Conservation (phyloP, 2,329 filamentous ascomycete species). For the Diplodia seriata region DNA sequence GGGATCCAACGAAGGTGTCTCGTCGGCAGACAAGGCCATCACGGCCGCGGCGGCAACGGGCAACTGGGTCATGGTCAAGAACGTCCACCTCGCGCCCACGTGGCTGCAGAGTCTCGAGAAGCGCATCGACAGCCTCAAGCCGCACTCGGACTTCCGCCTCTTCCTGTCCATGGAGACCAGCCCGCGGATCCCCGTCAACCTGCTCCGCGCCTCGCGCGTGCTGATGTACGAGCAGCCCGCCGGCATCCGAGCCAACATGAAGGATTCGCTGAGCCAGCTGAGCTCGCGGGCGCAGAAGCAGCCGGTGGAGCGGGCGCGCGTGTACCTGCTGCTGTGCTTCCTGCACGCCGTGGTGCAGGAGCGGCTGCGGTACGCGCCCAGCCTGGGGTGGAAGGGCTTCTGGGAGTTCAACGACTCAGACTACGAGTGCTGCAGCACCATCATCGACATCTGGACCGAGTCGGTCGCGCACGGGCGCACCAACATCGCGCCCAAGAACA, state of each 20-base stretch:
- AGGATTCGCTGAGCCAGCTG: constrained; percentile 88
- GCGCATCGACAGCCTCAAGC: constrained; percentile 92
- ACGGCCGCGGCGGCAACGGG: constrained; percentile 89
- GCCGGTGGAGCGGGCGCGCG: constrained; percentile 86
- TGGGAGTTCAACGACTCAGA: constrained; percentile 99
- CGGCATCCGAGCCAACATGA: constrained; percentile 97
- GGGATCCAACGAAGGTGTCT: constrained; percentile 94
- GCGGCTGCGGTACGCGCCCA: constrained; percentile 90
- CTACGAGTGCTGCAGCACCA: constrained; percentile 96
- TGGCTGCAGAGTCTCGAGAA: constrained; percentile 99
- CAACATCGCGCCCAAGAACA: constrained; percentile 90
- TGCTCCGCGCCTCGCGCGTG: constrained; percentile 90
- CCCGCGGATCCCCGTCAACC: constrained; percentile 93
- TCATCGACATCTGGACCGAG: constrained; percentile 95
- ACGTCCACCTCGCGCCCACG: constrained; percentile 92
- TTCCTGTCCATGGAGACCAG: constrained; percentile 99
- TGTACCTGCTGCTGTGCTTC: constrained; percentile 93
- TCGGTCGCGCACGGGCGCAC: constrained; percentile 80
- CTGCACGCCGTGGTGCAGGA: constrained; percentile 96
- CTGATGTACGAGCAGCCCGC: constrained; percentile 98
- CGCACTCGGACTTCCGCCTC: constrained; percentile 88
- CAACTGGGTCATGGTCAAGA: constrained; percentile 98
- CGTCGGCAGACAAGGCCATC: constrained; percentile 94
- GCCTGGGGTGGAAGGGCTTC: constrained; percentile 95
- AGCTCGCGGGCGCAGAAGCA: constrained; percentile 77